These are phyloP conservation scores for Pichia heedii DNA, from an alignment of 805 yeast genomes.

Conservation along the genomic window DNA sequence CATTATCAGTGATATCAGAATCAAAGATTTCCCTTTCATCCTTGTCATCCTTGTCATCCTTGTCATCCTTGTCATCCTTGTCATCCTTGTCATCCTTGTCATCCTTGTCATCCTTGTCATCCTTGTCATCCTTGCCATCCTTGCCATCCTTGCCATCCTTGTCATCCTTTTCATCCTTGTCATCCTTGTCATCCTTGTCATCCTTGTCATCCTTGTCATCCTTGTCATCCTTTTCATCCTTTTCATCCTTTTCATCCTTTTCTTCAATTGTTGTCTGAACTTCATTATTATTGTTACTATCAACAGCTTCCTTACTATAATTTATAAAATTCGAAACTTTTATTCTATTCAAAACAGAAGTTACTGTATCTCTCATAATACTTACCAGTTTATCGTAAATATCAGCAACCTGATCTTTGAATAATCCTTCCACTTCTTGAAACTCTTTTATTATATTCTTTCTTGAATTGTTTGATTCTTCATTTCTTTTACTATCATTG, in stretches of 20 bases:
- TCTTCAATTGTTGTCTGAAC: neutral
- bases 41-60: no score
- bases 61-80: no score
- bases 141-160: no score
- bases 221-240: neutral
- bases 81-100: no score
- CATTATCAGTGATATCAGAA: no score
- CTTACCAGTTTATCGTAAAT: constrained; percentile 56
- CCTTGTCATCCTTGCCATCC: no score
- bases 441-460: constrained; percentile 28
- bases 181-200: neutral
- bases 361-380: constrained; percentile 55
- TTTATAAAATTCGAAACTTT: neutral
- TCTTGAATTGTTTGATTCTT: constrained; percentile 12
- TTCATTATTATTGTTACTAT: no score
- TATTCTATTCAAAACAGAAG: constrained; percentile 1
- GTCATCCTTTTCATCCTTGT: neutral
- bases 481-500: constrained; percentile 19
- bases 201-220: neutral
- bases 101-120: no score
- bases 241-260: constrained; percentile 27
- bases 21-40: no score
- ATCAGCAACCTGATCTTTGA: constrained; percentile 54
- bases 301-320: neutral
- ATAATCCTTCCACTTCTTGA: constrained; percentile 32